Evolutionary conservation across 2,329 filamentous ascomycete genomes (phyloP), one percentile per base, ranked within the genome.

Genomic region (Monilinia laxa): DNA sequence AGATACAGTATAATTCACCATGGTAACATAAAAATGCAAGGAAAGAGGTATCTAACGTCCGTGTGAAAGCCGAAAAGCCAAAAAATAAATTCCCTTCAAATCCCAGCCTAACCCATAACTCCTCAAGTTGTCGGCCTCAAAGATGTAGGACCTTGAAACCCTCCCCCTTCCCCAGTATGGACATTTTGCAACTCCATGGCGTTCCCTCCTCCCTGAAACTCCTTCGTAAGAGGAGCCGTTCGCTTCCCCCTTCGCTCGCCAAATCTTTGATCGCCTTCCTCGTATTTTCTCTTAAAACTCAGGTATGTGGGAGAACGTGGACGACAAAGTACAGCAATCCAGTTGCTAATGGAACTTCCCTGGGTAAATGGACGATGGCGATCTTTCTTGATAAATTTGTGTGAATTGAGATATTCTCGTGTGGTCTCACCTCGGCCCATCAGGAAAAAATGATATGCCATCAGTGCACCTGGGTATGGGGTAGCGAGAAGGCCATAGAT

Each of bases 391-490:
- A 90, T 81, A 77, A 99, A 98, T 78, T 98, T 98, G 79, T 97
- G 92, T 5, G 91, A 93, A 79, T 96, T 97, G 71, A 99, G 87
- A 77, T 97, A 97, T 79, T 99, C 95, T 72, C 95, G 85, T 0
- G 95, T 99, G 0, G 94, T 99, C 81, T 99, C 94, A 59, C 94
- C 95, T 42, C 94, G 85, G 9, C 87, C 90, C 80, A 96, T 92
- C 54, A 99, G 83, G 80, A 96, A 97, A 57, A 98, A 76, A 79
- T 99, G 95, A 77, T 99, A 99, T 28, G 86, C 85, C 81, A 88
- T 91, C 7, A 99, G 81, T 54, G 92, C 91, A 52, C 89, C 85
- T 0, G 94, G 94, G 77, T 99, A 99, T 7, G 89, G 83, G 52
- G 90, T 85, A 0, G 84, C 87, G 52, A 99, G 71, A 56, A 92